Evolutionary conservation across 768 basidiomycete genomes (phyloP).

Genomic region (Boletus tylopilopsis): DNA sequence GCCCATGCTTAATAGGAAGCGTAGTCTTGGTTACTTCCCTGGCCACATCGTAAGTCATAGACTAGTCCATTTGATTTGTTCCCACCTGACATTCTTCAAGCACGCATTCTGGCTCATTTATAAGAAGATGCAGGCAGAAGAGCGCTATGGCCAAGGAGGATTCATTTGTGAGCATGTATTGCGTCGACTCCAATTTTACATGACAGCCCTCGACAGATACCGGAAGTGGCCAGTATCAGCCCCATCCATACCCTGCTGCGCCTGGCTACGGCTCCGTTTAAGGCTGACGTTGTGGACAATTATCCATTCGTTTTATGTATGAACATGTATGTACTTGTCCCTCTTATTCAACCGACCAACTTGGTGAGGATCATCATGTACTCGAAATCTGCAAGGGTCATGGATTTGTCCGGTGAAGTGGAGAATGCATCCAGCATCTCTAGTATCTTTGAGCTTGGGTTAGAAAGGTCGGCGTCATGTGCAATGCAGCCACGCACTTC

Average conservation of each 20-base stretch:
- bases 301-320: background rate
- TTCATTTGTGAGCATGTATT: conserved; percentile 63
- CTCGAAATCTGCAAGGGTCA: conserved; percentile 67
- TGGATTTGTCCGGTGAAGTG: conserved; percentile 61
- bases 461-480: background rate
- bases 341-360: conserved; percentile 16
- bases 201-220: conserved; percentile 25
- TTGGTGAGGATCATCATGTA: conserved; percentile 67
- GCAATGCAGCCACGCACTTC: conserved; percentile 51
- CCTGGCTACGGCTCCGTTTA: conserved; percentile 34
- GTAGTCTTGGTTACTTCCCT: conserved; percentile 74
- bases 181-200: background rate
- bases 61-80: background rate
- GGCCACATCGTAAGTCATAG: conserved; percentile 46
- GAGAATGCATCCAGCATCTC: conserved; percentile 83
- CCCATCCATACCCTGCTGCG: conserved; percentile 23
- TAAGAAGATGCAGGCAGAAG: conserved; percentile 85
- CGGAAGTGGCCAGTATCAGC: conserved; percentile 37
- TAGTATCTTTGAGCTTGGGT: conserved; percentile 47
- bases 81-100: conserved; percentile 24
- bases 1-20: conserved; percentile 1
- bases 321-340: background rate
- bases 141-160: conserved; percentile 72
- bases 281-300: background rate
- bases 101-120: conserved; percentile 92